Conservation (phyloP, 2,329 filamentous ascomycete genomes). For the Calonectria leucothoes region DNA sequence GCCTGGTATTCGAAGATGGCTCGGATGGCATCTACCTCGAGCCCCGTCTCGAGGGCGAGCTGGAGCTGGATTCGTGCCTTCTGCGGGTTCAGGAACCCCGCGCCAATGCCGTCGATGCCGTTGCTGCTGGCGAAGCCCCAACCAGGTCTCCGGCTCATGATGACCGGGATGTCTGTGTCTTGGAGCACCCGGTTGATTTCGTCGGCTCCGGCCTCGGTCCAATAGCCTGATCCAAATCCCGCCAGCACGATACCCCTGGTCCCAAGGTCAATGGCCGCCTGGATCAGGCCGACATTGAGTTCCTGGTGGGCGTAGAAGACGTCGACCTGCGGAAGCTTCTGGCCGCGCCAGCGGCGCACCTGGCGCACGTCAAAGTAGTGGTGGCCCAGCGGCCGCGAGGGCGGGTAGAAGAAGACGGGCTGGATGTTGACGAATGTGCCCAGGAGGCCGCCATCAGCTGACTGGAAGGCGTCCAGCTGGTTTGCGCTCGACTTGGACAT, state of each 20-base stretch:
- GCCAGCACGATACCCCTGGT: constrained; percentile 67
- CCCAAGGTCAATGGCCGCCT: constrained; percentile 59
- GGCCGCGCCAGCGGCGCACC: constrained; percentile 23
- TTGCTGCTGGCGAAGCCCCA: constrained; percentile 63
- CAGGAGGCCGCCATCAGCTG: constrained; percentile 66
- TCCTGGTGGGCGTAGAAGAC: constrained; percentile 68
- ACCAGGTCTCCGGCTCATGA: constrained; percentile 62
- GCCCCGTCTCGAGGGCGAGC: constrained; percentile 48
- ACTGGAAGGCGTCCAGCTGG: constrained; percentile 71
- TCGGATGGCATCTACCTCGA: constrained; percentile 42
- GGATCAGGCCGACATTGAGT: constrained; percentile 59
- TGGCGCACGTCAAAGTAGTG: constrained; percentile 53
- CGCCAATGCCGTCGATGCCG: constrained; percentile 51
- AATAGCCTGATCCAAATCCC: constrained; percentile 65
- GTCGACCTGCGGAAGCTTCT: constrained; percentile 63
- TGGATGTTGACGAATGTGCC: constrained; percentile 68
- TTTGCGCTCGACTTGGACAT: constrained; percentile 73
- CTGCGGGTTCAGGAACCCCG: constrained; percentile 66
- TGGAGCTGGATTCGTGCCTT: constrained; percentile 66
- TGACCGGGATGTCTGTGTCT: constrained; percentile 58
- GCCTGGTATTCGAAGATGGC: constrained; percentile 44
- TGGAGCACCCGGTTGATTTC: constrained; percentile 58
- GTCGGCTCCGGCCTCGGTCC: constrained; percentile 51
- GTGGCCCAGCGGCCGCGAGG: constrained; percentile 60
- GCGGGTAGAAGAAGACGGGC: constrained; percentile 70